Evolutionary conservation across 192 early-diverging fungal genomes (phyloP), one percentile per base, ranked within the genome.

Genomic region (Podila clonocystis): DNA sequence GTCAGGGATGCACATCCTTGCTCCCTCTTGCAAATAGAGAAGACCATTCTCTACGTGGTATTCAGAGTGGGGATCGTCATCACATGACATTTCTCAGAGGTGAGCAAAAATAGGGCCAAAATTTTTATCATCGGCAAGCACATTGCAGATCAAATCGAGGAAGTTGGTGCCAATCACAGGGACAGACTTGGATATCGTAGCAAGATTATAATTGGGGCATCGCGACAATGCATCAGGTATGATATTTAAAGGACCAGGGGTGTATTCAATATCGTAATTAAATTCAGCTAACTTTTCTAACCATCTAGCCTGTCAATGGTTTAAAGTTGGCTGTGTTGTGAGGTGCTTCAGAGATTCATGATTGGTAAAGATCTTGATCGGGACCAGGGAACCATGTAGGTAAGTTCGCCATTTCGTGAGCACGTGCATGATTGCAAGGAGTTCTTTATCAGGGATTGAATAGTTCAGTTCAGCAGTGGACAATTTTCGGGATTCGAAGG

Each of bases 261-360:
- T n/a, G n/a, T n/a, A n/a, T n/a, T n/a, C n/a, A n/a, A n/a, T n/a
- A n/a, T n/a, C n/a, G n/a, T n/a, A n/a, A n/a, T n/a, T n/a, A n/a
- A n/a, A n/a, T n/a, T n/a, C n/a, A n/a, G n/a, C n/a, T n/a, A n/a
- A n/a, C n/a, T n/a, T n/a, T n/a, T n/a, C n/a, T n/a, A n/a, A n/a
- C n/a, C n/a, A n/a, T n/a, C n/a, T n/a, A n/a, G n/a, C n/a, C n/a
- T n/a, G n/a, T n/a, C n/a, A n/a, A n/a, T n/a, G 31, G n/a, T 24
- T 17, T 30, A 59, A 49, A 3, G 62, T 58, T 52, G 75, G 79
- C 15, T 68, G 63, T n/a, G 70, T 69, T n/a, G 80, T 63, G 2
- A 87, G 58, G 15, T 66, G 82, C n/a, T 57, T 17, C 24, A 87
- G 68, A 33, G 72, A 71, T 30, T 72, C 68, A 50, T 87, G 86